Base-by-base conservation (phyloP, 108 stramenopile species). In the Cyclotella sp. region DNA sequence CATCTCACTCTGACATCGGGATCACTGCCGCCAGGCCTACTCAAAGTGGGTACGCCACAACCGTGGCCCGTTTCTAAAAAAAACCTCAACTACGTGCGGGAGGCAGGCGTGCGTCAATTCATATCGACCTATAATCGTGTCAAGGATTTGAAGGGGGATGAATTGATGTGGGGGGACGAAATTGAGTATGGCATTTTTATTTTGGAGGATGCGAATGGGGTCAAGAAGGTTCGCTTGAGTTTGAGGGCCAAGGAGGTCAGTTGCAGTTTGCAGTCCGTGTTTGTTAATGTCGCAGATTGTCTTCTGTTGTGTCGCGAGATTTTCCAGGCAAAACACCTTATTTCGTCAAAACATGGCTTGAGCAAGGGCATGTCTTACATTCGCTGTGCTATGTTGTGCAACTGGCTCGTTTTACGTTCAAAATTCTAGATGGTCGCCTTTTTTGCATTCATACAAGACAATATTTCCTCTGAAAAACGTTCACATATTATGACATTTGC, bases 151-250 rank as follows among this genome's bases (percentile, higher is more conserved):
- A 87, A 93, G 68, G 90, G 93, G 28, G 96, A 99, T 75, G 96
- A 97, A 72, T 84, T 99, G 27, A 65, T 95, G 34, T 99, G 97
- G 97, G 99, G 99, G 41, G 99, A 99, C 76, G 99, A 99, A 84
- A 90, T 99, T 68, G 99, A 99, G 85, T 97, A 97, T 79, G 97
- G 96, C 10, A 84, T 98, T 40, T 96, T 99, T 82, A 75, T 84
- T 70, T 61, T 98, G 29, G 97, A 97, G 55, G 22, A 57, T 8
- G 21, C n/a, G 69, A 61, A 77, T 1, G 88, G 95, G 29, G 74
- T 84, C 9, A 95, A 93, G 73, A 94, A 93, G 46, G 81, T 97
- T 47, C 88, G 96, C 26, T 66, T 97, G 47, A 84, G 84, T 62
- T 83, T 95, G 75, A 85, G 94, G 45, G 93, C 89, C 40, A 94